These are phyloP conservation scores for Meyerozyma elateridarum DNA, from an alignment of 1,139 yeast genomes.

Conservation along the genomic window DNA sequence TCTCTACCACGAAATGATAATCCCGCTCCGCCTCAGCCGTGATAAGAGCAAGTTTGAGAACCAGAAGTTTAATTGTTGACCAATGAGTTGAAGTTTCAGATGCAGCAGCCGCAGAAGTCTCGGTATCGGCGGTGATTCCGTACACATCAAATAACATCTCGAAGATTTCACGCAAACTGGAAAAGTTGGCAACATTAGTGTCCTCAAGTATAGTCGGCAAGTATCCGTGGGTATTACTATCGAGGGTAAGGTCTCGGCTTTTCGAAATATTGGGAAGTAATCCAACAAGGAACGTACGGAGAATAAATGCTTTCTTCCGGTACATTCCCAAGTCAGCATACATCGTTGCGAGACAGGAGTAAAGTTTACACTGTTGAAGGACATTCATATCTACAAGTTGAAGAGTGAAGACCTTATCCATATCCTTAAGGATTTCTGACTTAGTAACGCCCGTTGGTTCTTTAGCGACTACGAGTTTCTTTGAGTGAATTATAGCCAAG, in stretches of 20 bases:
- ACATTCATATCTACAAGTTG: conserved; percentile 42
- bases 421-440: conserved; percentile 46
- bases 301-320: conserved; percentile 67
- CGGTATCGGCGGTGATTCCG: conserved; percentile 32
- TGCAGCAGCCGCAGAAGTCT: conserved; percentile 21
- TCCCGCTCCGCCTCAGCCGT: conserved; percentile 52
- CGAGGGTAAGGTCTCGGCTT: conserved; percentile 11
- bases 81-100: conserved; percentile 33
- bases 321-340: conserved; percentile 57
- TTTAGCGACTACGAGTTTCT: conserved; percentile 16
- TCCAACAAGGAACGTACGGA: conserved; percentile 55
- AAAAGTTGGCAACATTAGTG: conserved; percentile 7
- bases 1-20: conserved; percentile 37
- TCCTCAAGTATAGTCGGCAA: conserved; percentile 5
- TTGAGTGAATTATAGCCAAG: conserved; percentile 29
- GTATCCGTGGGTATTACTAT: no score
- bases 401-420: conserved; percentile 40
- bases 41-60: conserved; percentile 51
- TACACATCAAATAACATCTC: conserved; percentile 39
- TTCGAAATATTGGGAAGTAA: conserved; percentile 39
- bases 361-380: conserved; percentile 55
- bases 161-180: conserved; percentile 26
- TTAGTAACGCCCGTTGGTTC: conserved; percentile 19
- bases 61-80: conserved; percentile 54
- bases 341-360: conserved; percentile 60